Evolutionary conservation across 257 asterid species (phyloP), one percentile per base, ranked within the genome.

Genomic region (Craterostigma plantagineum): DNA sequence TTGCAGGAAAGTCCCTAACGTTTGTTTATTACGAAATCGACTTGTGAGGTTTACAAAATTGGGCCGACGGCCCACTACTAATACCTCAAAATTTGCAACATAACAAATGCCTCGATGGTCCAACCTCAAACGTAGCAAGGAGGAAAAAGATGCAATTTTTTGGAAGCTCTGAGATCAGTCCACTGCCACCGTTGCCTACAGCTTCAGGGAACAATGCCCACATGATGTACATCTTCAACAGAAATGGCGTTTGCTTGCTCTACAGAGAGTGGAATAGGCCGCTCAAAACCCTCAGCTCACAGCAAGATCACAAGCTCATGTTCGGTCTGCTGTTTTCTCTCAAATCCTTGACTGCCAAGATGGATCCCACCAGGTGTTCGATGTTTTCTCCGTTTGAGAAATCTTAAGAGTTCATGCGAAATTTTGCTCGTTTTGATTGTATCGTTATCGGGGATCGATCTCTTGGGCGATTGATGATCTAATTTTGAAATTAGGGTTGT

Each of bases 251-350:
- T 5, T 72, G 92, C 49, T 59, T 90, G 61, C 92, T 90, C 15
- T 90, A 83, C 76, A 63, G 95, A 58, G 92, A 90, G 54, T 90
- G 98, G 98, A 90, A 90, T 75, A 79, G 95, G 0, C 94, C 95
- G 33, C 91, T 83, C 59, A 79, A 69, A 52, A 83, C 98, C 38
- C 92, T 83, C 35, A 79, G 70, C 47, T 35, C 92, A 30, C 94
- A 76, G 52, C 98, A 90, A 55, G 94, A 90, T 41, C 85, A 83
- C 58, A 90, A 79, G 73, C 91, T 90, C 63, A 83, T 90, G 98
- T 90, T 90, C 48, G 95, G 98, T 43, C 90, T 90, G 50, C 92
- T 90, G 53, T 90, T 90, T 57, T 90, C 98, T 11, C 95, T 90
- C 63, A 83, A 79, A 66, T 90, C 98, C 11, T 49, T 79, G 38